phyloP scores from a whole-genome alignment of 352 stramenopile genomes.

The Pythium oligandrum region DNA sequence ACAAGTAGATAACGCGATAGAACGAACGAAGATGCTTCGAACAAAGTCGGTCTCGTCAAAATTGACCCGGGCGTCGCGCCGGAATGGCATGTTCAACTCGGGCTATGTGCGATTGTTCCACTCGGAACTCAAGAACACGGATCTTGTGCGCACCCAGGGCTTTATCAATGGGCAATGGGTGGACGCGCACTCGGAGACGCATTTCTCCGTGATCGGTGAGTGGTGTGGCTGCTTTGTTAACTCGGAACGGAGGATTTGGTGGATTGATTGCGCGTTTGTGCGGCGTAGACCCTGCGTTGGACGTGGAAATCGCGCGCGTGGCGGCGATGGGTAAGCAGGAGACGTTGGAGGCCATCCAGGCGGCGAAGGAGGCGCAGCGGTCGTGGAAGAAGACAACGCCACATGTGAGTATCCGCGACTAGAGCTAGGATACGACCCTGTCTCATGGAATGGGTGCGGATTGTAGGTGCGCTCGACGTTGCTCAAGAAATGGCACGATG shows the following conservation, averaged over 20 bases:
- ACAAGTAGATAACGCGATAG: too few relatives aligned
- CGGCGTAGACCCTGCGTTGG: slow-evolving; percentile 61
- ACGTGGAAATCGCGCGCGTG: slow-evolving; percentile 63
- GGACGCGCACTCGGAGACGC: slow-evolving; percentile 43
- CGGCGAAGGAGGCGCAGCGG: slow-evolving; percentile 55
- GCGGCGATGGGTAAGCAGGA: slow-evolving; percentile 66
- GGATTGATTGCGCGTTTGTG: slow-evolving; percentile 1
- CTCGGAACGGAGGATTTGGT: too few relatives aligned
- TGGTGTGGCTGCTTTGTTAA: not conserved
- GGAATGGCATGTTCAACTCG: too few relatives aligned
- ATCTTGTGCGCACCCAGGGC: slow-evolving; percentile 67
- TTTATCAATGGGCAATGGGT: slow-evolving; percentile 81
- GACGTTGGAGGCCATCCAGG: slow-evolving; percentile 66
- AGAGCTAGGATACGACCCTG: not conserved
- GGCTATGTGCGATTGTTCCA: slow-evolving; percentile 26
- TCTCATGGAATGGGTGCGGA: too few relatives aligned
- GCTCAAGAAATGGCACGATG: slow-evolving; percentile 78
- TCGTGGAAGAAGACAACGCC: slow-evolving; percentile 72
- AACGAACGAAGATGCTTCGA: too few relatives aligned
- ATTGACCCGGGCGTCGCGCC: too few relatives aligned
- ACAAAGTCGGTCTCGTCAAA: too few relatives aligned
- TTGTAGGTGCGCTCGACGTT: slow-evolving; percentile 43
- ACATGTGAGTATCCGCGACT: slow-evolving; percentile 19
- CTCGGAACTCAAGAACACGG: slow-evolving; percentile 48
- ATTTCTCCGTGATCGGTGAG: slow-evolving; percentile 59